phyloP scores from a whole-genome alignment of 2,329 filamentous ascomycete species.

The Emydomyces testavorans region DNA sequence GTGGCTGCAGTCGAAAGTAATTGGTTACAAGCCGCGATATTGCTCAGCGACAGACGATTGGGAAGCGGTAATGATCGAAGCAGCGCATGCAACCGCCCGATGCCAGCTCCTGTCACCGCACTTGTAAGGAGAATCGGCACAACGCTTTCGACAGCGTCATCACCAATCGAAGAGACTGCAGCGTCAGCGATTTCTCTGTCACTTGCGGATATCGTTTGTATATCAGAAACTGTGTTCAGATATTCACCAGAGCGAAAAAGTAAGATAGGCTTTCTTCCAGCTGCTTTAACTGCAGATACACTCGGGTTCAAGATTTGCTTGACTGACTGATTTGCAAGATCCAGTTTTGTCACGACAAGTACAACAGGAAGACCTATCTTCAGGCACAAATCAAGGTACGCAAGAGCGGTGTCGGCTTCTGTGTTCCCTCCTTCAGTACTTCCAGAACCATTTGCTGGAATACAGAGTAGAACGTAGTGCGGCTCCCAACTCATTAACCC shows the following conservation, averaged over 20 bases:
- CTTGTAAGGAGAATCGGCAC: constrained; percentile 85
- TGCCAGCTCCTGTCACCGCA: constrained; percentile 70
- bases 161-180: constrained; percentile 37
- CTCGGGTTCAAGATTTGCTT: constrained; percentile 60
- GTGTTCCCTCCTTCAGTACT: constrained; percentile 32
- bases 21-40: background rate
- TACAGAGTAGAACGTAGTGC: constrained; percentile 82
- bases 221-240: constrained; percentile 41
- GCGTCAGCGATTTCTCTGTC: constrained; percentile 50
- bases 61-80: constrained; percentile 65
- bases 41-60: constrained; percentile 23
- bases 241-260: constrained; percentile 40
- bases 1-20: background rate
- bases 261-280: constrained; percentile 62
- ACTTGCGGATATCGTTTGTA: constrained; percentile 45
- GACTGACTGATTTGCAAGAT: constrained; percentile 64
- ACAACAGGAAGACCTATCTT: constrained; percentile 66
- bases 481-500: constrained; percentile 93
- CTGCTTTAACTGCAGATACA: constrained; percentile 64
- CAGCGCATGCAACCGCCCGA: constrained; percentile 70
- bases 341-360: constrained; percentile 81
- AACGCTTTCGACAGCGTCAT: constrained; percentile 33
- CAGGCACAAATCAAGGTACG: constrained; percentile 75
- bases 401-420: constrained; percentile 60
- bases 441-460: constrained; percentile 61